Evolutionary conservation across 805 yeast species (phyloP).

Genomic region (Sporopachydermia quercuum): DNA sequence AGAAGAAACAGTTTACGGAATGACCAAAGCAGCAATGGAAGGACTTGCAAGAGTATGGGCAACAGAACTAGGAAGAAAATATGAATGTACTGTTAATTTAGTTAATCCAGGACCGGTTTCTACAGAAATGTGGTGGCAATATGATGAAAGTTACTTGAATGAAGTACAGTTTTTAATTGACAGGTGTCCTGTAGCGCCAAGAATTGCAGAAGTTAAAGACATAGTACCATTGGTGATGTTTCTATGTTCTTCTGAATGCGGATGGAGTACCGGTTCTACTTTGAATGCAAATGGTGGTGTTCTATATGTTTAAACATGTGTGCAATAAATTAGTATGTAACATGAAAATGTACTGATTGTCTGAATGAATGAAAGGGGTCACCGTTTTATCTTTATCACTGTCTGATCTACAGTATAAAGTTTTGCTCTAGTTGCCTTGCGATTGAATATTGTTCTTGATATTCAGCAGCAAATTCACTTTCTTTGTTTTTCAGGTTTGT

Average conservation of each 20-base stretch:
- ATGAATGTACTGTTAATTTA: conserved; percentile 3
- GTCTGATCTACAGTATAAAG: no score
- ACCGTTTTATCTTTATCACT: no score
- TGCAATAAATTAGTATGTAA: no score
- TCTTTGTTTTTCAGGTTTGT: no score
- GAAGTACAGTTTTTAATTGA: not conserved
- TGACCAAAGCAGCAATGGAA: conserved; percentile 11
- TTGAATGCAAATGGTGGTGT: not conserved
- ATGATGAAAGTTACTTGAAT: not conserved
- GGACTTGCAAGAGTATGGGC: conserved; percentile 9
- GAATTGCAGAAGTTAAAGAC: not conserved
- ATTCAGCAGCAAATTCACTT: no score
- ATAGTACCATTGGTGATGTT: not conserved
- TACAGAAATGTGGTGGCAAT: not conserved
- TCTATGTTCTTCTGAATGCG: not conserved
- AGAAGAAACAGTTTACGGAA: conserved; percentile 6
- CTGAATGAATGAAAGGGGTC: no score
- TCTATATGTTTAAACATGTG: not conserved
- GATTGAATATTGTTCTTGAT: no score
- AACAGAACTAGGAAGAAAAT: conserved; percentile 8
- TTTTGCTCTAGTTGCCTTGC: no score
- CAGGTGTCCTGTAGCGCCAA: not conserved
- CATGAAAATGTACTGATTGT: no score
- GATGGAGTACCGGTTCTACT: not conserved
- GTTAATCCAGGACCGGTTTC: not conserved